These are phyloP conservation scores for Lepidium africanum DNA, from an alignment of 345 rosid species.

Conservation along the genomic window DNA sequence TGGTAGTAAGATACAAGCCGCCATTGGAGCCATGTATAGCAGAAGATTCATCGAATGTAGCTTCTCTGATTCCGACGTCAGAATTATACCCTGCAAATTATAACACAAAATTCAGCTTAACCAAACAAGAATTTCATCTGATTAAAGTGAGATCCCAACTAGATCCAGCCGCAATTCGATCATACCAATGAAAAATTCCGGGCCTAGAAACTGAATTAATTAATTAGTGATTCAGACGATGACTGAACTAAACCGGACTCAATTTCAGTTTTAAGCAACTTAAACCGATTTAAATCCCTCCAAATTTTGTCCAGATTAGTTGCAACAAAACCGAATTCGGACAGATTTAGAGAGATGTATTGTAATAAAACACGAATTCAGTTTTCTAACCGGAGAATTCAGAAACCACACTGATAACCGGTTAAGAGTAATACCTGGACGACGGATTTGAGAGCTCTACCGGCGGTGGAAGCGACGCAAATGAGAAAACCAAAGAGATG, in stretches of 20 bases:
- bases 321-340: background rate
- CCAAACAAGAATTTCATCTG: background rate
- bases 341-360: background rate
- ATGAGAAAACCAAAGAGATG: slow-evolving; percentile 88
- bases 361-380: background rate
- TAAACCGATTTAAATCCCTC: background rate
- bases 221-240: background rate
- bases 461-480: slow-evolving; percentile 90
- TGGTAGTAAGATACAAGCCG: slow-evolving; percentile 83
- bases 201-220: background rate
- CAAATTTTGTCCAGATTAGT: background rate
- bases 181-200: background rate
- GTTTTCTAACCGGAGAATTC: background rate
- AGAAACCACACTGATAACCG: background rate
- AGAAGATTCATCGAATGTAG: slow-evolving; percentile 92
- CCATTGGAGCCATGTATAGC: slow-evolving; percentile 96
- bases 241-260: background rate
- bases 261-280: background rate
- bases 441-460: slow-evolving; percentile 92
- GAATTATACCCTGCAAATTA: slow-evolving; percentile 50
- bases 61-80: slow-evolving; percentile 87
- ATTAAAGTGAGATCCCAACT: slow-evolving; percentile 2
- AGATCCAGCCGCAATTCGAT: background rate
- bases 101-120: slow-evolving; percentile 21
- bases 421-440: slow-evolving; percentile 44